A percentile compares a stretch with the other conserved stretches of the same genome.
Conservation (phyloP, 2,329 filamentous ascomycete genomes). For the Paracoccidioides lutzii region DNA sequence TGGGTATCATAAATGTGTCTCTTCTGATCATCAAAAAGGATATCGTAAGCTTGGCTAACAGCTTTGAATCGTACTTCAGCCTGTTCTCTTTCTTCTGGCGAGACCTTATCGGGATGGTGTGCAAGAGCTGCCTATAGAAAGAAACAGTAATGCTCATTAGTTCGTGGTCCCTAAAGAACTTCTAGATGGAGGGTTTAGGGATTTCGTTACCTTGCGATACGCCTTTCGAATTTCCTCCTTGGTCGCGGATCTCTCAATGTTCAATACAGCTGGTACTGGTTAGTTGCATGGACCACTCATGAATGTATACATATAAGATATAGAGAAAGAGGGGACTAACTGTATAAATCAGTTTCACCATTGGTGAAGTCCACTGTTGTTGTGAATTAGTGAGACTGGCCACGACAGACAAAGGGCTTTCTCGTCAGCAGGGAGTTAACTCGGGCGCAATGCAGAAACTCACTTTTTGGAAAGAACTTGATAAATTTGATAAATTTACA, state of each 20-base stretch:
- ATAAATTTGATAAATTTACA: not conserved
- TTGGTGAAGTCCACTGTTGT: constrained; percentile 20
- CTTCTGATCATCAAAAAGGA: constrained; percentile 91
- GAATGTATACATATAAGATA: not conserved
- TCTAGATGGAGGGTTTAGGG: not conserved
- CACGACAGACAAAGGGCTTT: not conserved
- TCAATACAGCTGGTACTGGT: constrained; percentile 55
- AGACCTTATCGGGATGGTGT: constrained; percentile 91
- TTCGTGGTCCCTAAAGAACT: not conserved
- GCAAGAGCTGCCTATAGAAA: constrained; percentile 59
- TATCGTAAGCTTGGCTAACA: constrained; percentile 90
- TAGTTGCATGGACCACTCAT: not conserved
- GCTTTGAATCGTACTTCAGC: constrained; percentile 89
- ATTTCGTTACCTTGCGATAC: constrained; percentile 66
- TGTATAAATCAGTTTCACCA: constrained; percentile 49
- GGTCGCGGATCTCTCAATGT: constrained; percentile 56
- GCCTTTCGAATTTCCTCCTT: constrained; percentile 86
- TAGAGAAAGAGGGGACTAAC: constrained; percentile 39
- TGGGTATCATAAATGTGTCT: constrained; percentile 82
- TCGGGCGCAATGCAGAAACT: not conserved
- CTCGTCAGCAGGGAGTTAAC: not conserved
- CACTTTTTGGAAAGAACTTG: not conserved
- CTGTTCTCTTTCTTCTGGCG: constrained; percentile 59
- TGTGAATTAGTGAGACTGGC: not conserved
- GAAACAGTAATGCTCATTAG: constrained; percentile 6